phyloP scores from a whole-genome alignment of 257 asterid species.

The Cruciata laevipes region DNA sequence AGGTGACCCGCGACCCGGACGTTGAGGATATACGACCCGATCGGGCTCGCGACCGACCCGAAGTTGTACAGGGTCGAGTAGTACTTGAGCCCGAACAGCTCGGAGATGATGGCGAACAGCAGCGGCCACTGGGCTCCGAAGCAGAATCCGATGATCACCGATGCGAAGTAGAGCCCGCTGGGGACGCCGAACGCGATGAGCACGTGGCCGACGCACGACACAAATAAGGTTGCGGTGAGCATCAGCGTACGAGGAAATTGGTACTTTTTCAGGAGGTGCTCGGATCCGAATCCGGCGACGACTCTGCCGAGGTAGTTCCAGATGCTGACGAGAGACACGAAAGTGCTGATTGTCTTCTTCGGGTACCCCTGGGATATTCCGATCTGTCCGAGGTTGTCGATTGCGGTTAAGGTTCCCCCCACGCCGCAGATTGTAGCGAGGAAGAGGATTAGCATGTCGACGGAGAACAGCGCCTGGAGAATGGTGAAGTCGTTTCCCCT shows the following conservation, averaged over 20 bases:
- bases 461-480: conserved; percentile 64
- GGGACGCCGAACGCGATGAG: conserved; percentile 55
- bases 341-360: conserved; percentile 50
- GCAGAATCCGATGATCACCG: conserved; percentile 72
- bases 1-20: conserved; percentile 55
- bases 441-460: conserved; percentile 55
- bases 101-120: conserved; percentile 70
- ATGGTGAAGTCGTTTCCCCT: conserved; percentile 71
- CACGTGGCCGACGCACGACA: conserved; percentile 61
- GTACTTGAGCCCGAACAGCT: conserved; percentile 68
- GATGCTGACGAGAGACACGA: conserved; percentile 71
- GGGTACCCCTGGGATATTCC: conserved; percentile 64
- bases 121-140: conserved; percentile 89
- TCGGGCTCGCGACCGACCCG: conserved; percentile 75
- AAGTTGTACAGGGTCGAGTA: conserved; percentile 71
- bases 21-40: conserved; percentile 56
- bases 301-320: conserved; percentile 82
- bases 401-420: conserved; percentile 76
- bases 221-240: conserved; percentile 35
- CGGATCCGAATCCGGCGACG: conserved; percentile 56
- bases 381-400: conserved; percentile 64
- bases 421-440: conserved; percentile 67
- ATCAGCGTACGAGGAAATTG: conserved; percentile 55
- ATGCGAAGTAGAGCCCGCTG: conserved; percentile 60
- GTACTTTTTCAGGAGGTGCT: conserved; percentile 45